Base-by-base conservation (phyloP, 2,329 filamentous ascomycete genomes). In the Juglanconis oblonga region DNA sequence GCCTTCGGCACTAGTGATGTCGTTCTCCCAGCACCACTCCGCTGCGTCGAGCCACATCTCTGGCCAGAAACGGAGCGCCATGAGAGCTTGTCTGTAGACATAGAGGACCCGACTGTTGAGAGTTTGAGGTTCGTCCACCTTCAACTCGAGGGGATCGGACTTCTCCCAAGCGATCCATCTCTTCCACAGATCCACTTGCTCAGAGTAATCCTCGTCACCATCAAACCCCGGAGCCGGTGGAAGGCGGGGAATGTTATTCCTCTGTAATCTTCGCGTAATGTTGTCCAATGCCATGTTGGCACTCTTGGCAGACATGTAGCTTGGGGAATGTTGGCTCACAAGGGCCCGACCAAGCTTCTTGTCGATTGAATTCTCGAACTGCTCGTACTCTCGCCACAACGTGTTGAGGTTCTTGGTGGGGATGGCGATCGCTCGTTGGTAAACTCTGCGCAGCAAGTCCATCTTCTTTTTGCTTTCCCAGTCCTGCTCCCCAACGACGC, bases 381-480 rank as follows among this genome's bases (percentile, higher is more conserved):
- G 88, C 72, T 98, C 93, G 70, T 99, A 99, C 70, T 99, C 94
- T 72, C 96, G 97, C 96, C 95, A 99, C 13, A 99, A 78, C 55
- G 83, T 84, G 69, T 94, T 91, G 52, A 96, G 86, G 36, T 89
- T 89, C 57, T 88, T 86, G 64, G 92, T 96, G 4, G 96, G 96
- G 44, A 97, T 86, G 65, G 86, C 88, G 60, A 97, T 91, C 13
- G 94, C 94, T 56, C 89, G 89, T 69, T 97, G 93, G 72, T 97
- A 99, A 0, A 91, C 90, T 72, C 96, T 96, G 62, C 95, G 88
- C 55, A 99, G 77, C 67, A 90, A 81, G 68, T 99, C 95, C 89
- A 97, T 96, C 80, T 99, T 99, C 72, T 98, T 95, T 75, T 94
- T 90, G 71, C 98, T 95, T 74, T 98, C 93, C 96, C 95, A 99